Conservation (phyloP, 345 rosid species). For the Gossypium sturtianum region DNA sequence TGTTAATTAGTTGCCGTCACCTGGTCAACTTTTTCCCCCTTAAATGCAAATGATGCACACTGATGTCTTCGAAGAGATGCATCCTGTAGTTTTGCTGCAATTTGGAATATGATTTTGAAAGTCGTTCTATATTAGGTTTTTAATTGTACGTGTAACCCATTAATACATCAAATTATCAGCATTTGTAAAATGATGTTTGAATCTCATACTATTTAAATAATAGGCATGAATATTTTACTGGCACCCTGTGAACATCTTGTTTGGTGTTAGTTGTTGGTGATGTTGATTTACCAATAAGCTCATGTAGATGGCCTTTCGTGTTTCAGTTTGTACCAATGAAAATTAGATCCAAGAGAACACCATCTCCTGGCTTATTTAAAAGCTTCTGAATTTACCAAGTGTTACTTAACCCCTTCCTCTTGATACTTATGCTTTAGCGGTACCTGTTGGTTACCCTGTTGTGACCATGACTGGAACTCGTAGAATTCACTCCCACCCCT, state of each 20-base stretch:
- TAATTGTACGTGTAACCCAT: background rate
- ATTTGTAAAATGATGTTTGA: background rate
- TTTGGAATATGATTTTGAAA: background rate
- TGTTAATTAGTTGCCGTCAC: background rate
- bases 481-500: background rate
- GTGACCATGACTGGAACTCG: background rate
- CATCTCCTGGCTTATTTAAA: background rate
- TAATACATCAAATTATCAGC: background rate
- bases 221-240: background rate
- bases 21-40: background rate
- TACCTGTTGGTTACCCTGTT: background rate
- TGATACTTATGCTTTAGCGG: background rate
- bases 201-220: background rate
- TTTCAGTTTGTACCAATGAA: background rate
- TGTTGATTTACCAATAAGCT: background rate
- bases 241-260: background rate
- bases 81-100: background rate
- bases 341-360: background rate
- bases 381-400: background rate
- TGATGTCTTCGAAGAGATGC: background rate
- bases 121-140: background rate
- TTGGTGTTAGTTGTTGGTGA: background rate
- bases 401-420: background rate
- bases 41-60: slow-evolving; percentile 7
- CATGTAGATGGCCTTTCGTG: too few species aligned